Conservation (phyloP, 1,139 yeast genomes). For the Hanseniaspora sp. region DNA sequence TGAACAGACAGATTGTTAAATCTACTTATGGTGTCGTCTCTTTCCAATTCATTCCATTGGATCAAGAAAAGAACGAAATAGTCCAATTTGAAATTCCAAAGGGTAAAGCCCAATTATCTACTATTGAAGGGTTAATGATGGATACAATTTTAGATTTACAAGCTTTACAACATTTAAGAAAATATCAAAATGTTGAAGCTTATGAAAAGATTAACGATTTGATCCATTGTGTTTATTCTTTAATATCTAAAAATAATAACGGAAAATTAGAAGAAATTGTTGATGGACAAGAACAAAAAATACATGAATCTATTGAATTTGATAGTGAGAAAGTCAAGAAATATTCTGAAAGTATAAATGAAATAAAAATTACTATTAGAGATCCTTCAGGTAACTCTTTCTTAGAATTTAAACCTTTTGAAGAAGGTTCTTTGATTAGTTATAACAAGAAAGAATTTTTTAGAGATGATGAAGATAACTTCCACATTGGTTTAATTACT, state of each 20-base stretch:
- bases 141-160: conserved; percentile 79
- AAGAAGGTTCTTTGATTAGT: conserved; percentile 67
- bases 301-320: conserved; percentile 12
- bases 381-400: conserved; percentile 98
- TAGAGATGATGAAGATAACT: conserved; percentile 83
- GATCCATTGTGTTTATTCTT: conserved; percentile 33
- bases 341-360: not conserved
- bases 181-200: conserved; percentile 54
- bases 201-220: conserved; percentile 66
- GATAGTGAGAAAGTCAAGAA: conserved; percentile 8
- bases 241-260: conserved; percentile 48
- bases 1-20: conserved; percentile 84
- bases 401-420: conserved; percentile 73
- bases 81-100: conserved; percentile 89
- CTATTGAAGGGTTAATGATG: conserved; percentile 73
- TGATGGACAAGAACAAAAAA: conserved; percentile 15
- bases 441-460: conserved; percentile 80
- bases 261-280: conserved; percentile 46
- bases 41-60: conserved; percentile 8
- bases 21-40: conserved; percentile 30
- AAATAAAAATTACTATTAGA: conserved; percentile 61
- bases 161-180: conserved; percentile 67
- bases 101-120: conserved; percentile 83
- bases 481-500: conserved; percentile 71
- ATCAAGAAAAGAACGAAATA: conserved; percentile 60